A percentile compares a stretch with the other conserved stretches of the same genome.
These are phyloP conservation scores for Stachybotrys elegans DNA, from an alignment of 2,329 filamentous ascomycete genomes.

Conservation along the genomic window DNA sequence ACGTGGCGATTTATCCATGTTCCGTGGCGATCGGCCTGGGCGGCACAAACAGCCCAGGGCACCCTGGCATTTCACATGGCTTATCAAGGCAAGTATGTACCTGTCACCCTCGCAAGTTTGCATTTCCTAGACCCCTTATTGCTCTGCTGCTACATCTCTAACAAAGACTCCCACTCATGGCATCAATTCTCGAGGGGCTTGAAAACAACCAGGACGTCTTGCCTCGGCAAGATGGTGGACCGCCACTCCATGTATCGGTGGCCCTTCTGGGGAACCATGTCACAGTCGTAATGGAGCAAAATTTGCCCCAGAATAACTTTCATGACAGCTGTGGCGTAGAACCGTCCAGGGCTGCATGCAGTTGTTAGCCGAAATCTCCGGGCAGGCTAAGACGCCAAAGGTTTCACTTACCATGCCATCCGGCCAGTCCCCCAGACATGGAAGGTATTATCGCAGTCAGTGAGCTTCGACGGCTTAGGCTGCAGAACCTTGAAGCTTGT, in stretches of 20 bases:
- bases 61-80: too few relatives aligned
- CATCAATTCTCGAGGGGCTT: too few relatives aligned
- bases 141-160: too few relatives aligned
- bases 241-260: background rate
- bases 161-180: too few relatives aligned
- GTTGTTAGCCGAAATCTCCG: too few relatives aligned
- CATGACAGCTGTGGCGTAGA: conserved; percentile 1
- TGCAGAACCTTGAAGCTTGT: background rate
- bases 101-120: too few relatives aligned
- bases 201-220: background rate
- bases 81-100: too few relatives aligned
- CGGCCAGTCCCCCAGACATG: conserved; percentile 3
- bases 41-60: too few relatives aligned
- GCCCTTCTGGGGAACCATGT: background rate
- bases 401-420: conserved; percentile 3
- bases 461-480: conserved; percentile 1
- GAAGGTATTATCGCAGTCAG: background rate
- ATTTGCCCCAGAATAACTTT: conserved; percentile 3
- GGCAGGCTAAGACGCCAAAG: too few relatives aligned
- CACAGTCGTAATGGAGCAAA: conserved; percentile 2
- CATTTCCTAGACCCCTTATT: too few relatives aligned
- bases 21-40: too few relatives aligned
- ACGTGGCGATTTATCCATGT: too few relatives aligned
- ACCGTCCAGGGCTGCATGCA: background rate
- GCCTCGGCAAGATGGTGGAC: background rate